Conservation (phyloP, 2,329 filamentous ascomycete genomes). For the Aspergillus eucalypticola region DNA sequence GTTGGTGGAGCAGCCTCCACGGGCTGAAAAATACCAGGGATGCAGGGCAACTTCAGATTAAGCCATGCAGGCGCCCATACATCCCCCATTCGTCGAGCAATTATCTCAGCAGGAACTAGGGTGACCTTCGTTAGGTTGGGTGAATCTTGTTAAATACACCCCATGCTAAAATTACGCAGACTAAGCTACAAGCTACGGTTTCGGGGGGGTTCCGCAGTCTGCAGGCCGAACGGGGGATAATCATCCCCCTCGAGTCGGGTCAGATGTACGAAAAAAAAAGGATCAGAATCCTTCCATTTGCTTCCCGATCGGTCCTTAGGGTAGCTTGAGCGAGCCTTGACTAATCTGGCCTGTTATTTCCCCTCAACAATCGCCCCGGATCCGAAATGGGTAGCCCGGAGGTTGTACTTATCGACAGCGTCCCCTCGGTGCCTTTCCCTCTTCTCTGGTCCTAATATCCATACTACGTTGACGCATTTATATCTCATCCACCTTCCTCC, state of each 20-base stretch:
- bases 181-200: neutral
- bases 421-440: neutral
- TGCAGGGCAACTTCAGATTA: conserved; percentile 5
- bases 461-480: neutral
- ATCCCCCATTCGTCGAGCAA: neutral
- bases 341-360: neutral
- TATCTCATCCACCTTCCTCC: neutral
- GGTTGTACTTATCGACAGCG: neutral
- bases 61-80: neutral
- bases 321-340: neutral
- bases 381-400: neutral
- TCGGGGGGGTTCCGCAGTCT: conserved; percentile 1
- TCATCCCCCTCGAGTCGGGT: neutral
- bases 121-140: neutral
- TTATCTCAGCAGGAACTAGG: neutral
- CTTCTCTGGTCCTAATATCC: neutral
- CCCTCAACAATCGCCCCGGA: conserved; percentile 3
- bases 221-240: neutral
- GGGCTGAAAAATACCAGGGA: neutral
- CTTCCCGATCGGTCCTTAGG: neutral
- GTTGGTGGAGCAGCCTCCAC: neutral
- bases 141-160: neutral
- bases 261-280: conserved; percentile 3
- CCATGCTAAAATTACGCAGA: neutral
- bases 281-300: conserved; percentile 8